Base-by-base conservation (phyloP, 495 filamentous ascomycete species). In the Penicillium pulvis region DNA sequence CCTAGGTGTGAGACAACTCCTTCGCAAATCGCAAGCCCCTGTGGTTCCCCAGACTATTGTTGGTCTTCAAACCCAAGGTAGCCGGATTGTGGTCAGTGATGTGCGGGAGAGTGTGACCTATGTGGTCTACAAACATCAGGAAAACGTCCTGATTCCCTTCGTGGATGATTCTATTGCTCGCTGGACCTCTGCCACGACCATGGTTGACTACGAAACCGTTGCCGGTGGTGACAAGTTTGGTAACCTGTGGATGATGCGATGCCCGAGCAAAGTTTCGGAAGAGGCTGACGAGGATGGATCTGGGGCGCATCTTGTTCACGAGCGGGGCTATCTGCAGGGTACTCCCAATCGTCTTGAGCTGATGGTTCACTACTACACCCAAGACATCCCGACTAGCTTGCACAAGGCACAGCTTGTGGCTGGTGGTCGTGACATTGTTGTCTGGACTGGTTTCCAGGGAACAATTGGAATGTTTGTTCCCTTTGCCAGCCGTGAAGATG, bases 151-250 rank as follows among this genome's bases (percentile, higher is more conserved):
- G 39, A 93, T 99, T 58, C 90, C 92, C 0, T 99, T 98, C 58
- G 89, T 82, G 16, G 94, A 98, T 65, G 95, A 99, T 69, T 86
- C 86, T 16, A 79, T 97, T 55, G 79, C 93, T 36, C 86, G 95
- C 23, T 97, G 90, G 89, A 96, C 91, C 1, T 93, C 90, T 1
- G 85, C 87, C 47, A 90, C 87, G 1, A 82, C 90, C 6, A 97
- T 98, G 93, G 87, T 97, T 1, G 95, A 99, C 69, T 99, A 99
- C 74, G 94, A 98, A 69, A 97, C 93, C 1, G 86, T 89, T 17
- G 94, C 92, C 11, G 94, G 93, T 35, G 95, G 95, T 43, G 95
- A 99, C 76, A 97, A 96, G 69, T 99, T 99, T 59, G 95, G 95
- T 46, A 98, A 98, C 64, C 67, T 99, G 3, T 98, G 92, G 91